Conservation (phyloP, 2,329 filamentous ascomycete genomes). For the Tolypocladium guangdongense region DNA sequence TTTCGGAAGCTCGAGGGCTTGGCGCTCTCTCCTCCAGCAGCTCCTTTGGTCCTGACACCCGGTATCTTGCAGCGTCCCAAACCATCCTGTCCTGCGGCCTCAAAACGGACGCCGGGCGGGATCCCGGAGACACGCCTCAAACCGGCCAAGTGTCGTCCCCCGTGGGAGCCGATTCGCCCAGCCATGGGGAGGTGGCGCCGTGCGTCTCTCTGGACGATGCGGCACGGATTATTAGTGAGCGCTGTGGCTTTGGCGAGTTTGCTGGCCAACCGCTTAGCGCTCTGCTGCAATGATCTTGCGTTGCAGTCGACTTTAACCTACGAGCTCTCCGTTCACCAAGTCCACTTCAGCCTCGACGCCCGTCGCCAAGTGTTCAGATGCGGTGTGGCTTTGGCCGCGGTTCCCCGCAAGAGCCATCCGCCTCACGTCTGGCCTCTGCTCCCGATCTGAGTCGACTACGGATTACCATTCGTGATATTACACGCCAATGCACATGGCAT, state of each 20-base stretch:
- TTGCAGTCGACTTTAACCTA: no score
- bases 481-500: background rate
- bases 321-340: background rate
- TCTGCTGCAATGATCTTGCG: background rate
- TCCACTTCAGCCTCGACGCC: background rate
- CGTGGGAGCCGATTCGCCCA: conserved; percentile 1
- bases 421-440: background rate
- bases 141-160: conserved; percentile 14
- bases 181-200: no score
- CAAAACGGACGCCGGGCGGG: conserved; percentile 11
- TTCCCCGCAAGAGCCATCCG: background rate
- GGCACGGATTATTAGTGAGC: no score
- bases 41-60: background rate
- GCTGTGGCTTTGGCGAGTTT: background rate
- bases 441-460: background rate
- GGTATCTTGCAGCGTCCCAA: background rate
- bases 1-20: conserved; percentile 9
- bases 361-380: background rate
- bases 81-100: conserved; percentile 1
- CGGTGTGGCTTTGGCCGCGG: background rate
- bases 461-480: background rate
- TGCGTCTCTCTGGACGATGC: no score
- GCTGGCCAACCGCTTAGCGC: background rate
- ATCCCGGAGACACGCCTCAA: conserved; percentile 18
- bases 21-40: background rate